Evolutionary conservation across 1,284 basidiomycete species (phyloP), one percentile per base, ranked within the genome.

Genomic region (Pyrrhoderma noxium): DNA sequence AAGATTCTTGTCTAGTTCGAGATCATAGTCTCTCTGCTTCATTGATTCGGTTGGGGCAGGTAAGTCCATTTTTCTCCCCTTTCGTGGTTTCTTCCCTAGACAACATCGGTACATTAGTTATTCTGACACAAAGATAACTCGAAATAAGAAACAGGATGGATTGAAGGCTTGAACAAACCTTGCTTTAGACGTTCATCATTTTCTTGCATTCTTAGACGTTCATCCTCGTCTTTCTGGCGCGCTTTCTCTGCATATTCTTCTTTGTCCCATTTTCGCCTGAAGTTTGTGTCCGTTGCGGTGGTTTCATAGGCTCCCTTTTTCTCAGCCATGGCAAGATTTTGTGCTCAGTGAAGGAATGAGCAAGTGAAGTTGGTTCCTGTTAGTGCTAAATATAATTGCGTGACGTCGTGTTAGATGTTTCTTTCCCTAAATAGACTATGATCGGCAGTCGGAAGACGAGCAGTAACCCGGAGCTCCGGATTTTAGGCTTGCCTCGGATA

Each of bases 1-100:
- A 11, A 31, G 74, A 67, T 95, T 94, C 74, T 93, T 94, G 60
- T 92, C 87, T 19, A 97, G 80, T 52, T 90, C 89, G 11, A 97
- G 73, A 36, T 87, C 77, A 3, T 69, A 72, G 48, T 91, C 90
- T 46, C 93, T 83, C 59, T 81, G 83, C 64, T 94, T 82, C 80
- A 94, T 86, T 49, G 89, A 75, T 61, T 94, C 82, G 1, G 92
- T 96, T 1, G 94, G 89, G 62, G 91, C 93, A 0, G 93, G 92
- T 1, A 92, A 67, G 56, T 89, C 82, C 45, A 80, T 68, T 41
- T 69, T 80, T 59, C 69, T 67, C 54, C 79, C 77, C 59, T 77
- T 82, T 21, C 82, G 70, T 13, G 89, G 88, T 61, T 80, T 81
- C 71, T 92, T 92, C 42, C 92, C 92, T 35, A 49, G 49, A 45